phyloP scores from a whole-genome alignment of 768 basidiomycete genomes.

The Trametopsis cervina region DNA sequence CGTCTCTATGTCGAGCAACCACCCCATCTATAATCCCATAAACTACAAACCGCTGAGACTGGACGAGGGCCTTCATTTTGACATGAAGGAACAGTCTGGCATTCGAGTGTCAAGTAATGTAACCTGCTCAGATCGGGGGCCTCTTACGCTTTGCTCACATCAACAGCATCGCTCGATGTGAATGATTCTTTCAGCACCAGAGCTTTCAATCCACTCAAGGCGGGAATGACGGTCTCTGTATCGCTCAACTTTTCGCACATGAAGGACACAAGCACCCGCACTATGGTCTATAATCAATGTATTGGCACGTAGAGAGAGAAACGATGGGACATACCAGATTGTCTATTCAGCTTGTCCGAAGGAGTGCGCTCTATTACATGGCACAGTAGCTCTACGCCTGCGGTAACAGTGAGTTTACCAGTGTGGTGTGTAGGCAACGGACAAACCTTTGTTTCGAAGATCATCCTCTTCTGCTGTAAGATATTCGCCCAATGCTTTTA shows the following conservation, averaged over 20 bases:
- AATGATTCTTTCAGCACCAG: conserved; percentile 60
- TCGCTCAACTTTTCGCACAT: conserved; percentile 85
- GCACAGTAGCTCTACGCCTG: conserved; percentile 84
- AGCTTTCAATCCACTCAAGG: conserved; percentile 66
- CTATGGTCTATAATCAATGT: conserved; percentile 32
- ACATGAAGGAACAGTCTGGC: conserved; percentile 70
- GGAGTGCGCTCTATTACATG: conserved; percentile 59
- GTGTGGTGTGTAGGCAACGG: conserved; percentile 32
- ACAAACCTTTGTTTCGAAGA: conserved; percentile 69
- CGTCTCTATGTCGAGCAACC: conserved; percentile 61
- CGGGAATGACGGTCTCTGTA: conserved; percentile 74
- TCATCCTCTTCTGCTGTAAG: conserved; percentile 81
- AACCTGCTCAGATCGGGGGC: neutral
- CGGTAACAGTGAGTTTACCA: conserved; percentile 70
- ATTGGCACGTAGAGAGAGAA: conserved; percentile 8
- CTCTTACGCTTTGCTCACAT: conserved; percentile 48
- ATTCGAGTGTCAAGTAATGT: neutral
- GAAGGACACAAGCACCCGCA: conserved; percentile 76
- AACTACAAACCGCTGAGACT: conserved; percentile 74
- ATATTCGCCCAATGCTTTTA: conserved; percentile 83
- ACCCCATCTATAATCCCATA: conserved; percentile 78
- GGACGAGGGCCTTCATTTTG: conserved; percentile 74
- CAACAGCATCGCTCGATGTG: conserved; percentile 54
- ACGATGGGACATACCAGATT: conserved; percentile 60
- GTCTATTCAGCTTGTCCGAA: conserved; percentile 59